Percentiles rank a stretch among this genome's conserved stretches.
Conservation (phyloP, 768 basidiomycete species). For the Boletus tomentosulus region DNA sequence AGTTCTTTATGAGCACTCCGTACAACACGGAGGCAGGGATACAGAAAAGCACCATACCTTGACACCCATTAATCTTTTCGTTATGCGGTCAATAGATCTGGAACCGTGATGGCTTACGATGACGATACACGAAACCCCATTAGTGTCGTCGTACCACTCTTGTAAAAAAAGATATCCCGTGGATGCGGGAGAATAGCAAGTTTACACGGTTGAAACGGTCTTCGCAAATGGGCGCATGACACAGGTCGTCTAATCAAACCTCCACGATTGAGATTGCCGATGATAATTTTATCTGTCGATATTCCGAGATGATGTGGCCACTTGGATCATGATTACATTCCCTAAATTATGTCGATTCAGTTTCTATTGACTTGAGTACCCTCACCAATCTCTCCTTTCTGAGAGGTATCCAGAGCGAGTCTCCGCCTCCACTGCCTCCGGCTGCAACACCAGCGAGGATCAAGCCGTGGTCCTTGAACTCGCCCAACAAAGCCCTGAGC, state of each 20-base stretch:
- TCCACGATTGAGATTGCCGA: background rate
- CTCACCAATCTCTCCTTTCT: slow-evolving; percentile 65
- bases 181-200: background rate
- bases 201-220: background rate
- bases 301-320: background rate
- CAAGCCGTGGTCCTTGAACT: slow-evolving; percentile 88
- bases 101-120: background rate
- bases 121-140: background rate
- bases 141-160: background rate
- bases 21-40: background rate
- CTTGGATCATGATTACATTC: background rate
- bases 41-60: background rate
- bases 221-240: background rate
- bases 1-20: too few species aligned
- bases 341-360: slow-evolving; percentile 14
- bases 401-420: slow-evolving; percentile 85
- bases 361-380: slow-evolving; percentile 36
- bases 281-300: background rate
- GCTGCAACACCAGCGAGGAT: slow-evolving; percentile 50
- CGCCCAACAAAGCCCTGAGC: slow-evolving; percentile 74
- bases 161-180: background rate
- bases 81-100: background rate
- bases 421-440: slow-evolving; percentile 40
- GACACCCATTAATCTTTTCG: background rate
- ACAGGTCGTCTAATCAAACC: background rate